phyloP scores from a whole-genome alignment of 2,329 filamentous ascomycete genomes.

The Penicillium sp. region DNA sequence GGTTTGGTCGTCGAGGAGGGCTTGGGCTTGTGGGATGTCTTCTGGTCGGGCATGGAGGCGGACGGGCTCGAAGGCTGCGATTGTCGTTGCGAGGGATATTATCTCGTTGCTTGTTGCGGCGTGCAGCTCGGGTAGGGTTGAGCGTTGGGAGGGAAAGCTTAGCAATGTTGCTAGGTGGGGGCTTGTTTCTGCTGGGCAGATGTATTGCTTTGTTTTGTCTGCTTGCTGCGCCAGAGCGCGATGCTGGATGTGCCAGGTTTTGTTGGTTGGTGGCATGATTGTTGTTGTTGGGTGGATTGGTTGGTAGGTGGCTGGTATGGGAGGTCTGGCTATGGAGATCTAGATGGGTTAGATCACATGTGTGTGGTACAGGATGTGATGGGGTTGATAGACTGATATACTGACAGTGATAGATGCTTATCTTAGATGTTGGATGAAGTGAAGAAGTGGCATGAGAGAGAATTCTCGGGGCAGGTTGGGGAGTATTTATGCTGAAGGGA shows the following conservation, averaged over 20 bases:
- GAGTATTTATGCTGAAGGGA: not conserved
- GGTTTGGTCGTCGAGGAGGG: slow-evolving; percentile 10
- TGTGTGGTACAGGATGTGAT: not conserved
- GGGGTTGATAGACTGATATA: not conserved
- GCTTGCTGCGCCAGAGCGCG: slow-evolving; percentile 7
- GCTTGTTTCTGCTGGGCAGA: slow-evolving; percentile 25
- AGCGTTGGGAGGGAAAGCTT: slow-evolving; percentile 27
- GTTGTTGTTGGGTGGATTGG: not conserved
- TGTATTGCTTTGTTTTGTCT: slow-evolving; percentile 17
- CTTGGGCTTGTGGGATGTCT: slow-evolving; percentile 17
- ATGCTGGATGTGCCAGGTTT: slow-evolving; percentile 11
- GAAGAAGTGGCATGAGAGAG: not conserved
- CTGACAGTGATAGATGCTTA: not conserved
- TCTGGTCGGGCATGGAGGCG: slow-evolving; percentile 30
- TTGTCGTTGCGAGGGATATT: slow-evolving; percentile 27
- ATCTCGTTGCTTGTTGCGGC: slow-evolving; percentile 26
- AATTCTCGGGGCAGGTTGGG: not conserved
- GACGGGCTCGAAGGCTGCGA: slow-evolving; percentile 35
- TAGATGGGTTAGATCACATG: slow-evolving; percentile 1
- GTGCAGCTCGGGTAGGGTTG: slow-evolving; percentile 25
- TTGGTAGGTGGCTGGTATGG: not conserved
- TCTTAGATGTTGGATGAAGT: not conserved
- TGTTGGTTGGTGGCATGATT: slow-evolving; percentile 16
- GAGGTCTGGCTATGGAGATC: not conserved
- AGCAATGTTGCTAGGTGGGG: slow-evolving; percentile 30